Conservation (phyloP, 805 yeast species). For the Wickerhamomyces hampshirensis region DNA sequence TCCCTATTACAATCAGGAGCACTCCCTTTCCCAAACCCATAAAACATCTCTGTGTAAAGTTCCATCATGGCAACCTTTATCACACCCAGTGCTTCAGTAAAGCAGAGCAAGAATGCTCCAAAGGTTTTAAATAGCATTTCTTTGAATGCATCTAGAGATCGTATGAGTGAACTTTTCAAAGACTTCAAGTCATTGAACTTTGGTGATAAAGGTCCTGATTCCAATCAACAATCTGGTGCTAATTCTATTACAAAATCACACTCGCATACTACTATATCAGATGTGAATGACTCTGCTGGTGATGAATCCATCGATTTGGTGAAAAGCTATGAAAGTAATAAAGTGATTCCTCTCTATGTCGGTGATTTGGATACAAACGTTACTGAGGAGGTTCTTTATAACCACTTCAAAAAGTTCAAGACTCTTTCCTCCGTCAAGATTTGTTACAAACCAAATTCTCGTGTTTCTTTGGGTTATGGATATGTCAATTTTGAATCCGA, state of each 20-base stretch:
- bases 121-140: constrained; percentile 20
- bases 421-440: constrained; percentile 56
- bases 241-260: not conserved
- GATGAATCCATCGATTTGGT: constrained; percentile 17
- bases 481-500: constrained; percentile 56
- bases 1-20: too few relatives aligned
- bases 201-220: too few relatives aligned
- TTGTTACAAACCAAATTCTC: constrained; percentile 49
- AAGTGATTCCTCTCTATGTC: constrained; percentile 38
- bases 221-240: not conserved
- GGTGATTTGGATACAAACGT: constrained; percentile 54
- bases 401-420: constrained; percentile 37
- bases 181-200: constrained; percentile 22
- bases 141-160: constrained; percentile 22
- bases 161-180: constrained; percentile 23
- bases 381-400: constrained; percentile 42
- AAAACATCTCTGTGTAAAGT: too few relatives aligned
- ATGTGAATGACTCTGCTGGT: constrained; percentile 5
- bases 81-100: not conserved
- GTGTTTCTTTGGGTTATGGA: constrained; percentile 64
- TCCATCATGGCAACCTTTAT: constrained; percentile 2
- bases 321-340: constrained; percentile 10
- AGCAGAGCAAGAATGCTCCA: not conserved
- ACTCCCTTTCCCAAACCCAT: too few relatives aligned
- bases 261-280: too few relatives aligned